phyloP scores from a whole-genome alignment of 2,329 filamentous ascomycete genomes.

The Pseudogymnoascus sp. region DNA sequence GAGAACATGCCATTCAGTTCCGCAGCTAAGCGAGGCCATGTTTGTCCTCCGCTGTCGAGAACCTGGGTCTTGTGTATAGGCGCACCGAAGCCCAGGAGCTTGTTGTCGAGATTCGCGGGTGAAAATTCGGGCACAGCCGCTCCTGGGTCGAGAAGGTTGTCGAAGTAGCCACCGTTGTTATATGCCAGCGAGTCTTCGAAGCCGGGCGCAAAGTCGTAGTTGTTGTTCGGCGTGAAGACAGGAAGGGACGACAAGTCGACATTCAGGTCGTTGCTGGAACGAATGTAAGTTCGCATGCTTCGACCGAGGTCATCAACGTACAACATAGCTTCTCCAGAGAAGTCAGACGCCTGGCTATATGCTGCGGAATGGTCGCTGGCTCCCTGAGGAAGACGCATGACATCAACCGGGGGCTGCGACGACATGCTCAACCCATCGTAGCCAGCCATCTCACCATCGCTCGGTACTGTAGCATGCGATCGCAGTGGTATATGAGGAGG shows the following conservation, averaged over 20 bases:
- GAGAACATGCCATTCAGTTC: slow-evolving; percentile 87
- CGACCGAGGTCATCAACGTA: not conserved
- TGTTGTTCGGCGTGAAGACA: slow-evolving; percentile 16
- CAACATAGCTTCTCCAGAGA: slow-evolving; percentile 2
- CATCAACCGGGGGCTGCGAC: not conserved
- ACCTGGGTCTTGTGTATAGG: slow-evolving; percentile 52
- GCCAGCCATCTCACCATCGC: slow-evolving; percentile 6
- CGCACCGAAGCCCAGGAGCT: slow-evolving; percentile 66
- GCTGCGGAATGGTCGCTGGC: not conserved
- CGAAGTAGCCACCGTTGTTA: slow-evolving; percentile 35
- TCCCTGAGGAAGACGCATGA: not conserved
- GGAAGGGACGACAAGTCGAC: slow-evolving; percentile 5
- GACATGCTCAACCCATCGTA: slow-evolving; percentile 8
- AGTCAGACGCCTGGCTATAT: not conserved
- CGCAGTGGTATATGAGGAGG: not conserved
- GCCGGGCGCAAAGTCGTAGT: slow-evolving; percentile 46
- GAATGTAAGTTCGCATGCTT: not conserved
- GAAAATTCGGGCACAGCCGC: slow-evolving; percentile 15
- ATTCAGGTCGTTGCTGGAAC: slow-evolving; percentile 4
- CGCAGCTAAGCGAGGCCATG: slow-evolving; percentile 59
- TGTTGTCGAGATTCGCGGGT: slow-evolving; percentile 50
- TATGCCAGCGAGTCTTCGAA: slow-evolving; percentile 59
- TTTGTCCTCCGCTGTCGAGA: slow-evolving; percentile 57
- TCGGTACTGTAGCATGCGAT: not conserved
- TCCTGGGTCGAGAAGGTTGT: slow-evolving; percentile 31